A percentile compares a stretch with the other conserved stretches of the same genome.
Conservation (phyloP, 169 alveolate species). For the Condylostoma magnum region DNA sequence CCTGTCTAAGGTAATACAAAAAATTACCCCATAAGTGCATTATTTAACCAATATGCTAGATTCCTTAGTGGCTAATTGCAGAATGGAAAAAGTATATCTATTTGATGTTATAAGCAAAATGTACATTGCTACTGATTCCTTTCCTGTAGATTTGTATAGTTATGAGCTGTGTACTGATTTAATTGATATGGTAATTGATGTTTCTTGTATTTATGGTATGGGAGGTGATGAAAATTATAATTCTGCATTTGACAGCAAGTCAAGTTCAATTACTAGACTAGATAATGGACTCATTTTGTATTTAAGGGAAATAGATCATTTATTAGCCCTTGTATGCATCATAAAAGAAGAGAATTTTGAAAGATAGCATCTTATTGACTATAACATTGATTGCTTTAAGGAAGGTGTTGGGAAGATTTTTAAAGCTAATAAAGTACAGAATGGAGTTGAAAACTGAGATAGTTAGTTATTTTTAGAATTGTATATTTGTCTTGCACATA, state of each 20-base stretch:
- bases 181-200: slow-evolving; percentile 88
- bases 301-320: slow-evolving; percentile 74
- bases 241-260: slow-evolving; percentile 59
- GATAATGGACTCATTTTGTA: slow-evolving; percentile 71
- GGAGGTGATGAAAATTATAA: slow-evolving; percentile 56
- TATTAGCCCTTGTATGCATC: slow-evolving; percentile 78
- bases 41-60: slow-evolving; percentile 60
- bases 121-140: slow-evolving; percentile 82
- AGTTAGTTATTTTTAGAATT: no score
- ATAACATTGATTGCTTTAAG: slow-evolving; percentile 52
- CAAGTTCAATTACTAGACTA: slow-evolving; percentile 63
- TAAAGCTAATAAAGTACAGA: no score
- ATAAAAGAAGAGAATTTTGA: slow-evolving; percentile 83
- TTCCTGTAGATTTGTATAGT: slow-evolving; percentile 69
- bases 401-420: slow-evolving; percentile 22
- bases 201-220: slow-evolving; percentile 79
- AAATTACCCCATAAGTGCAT: slow-evolving; percentile 70
- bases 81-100: slow-evolving; percentile 85
- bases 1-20: slow-evolving; percentile 80
- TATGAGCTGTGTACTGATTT: slow-evolving; percentile 86
- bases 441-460: no score
- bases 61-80: slow-evolving; percentile 57
- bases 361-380: slow-evolving; percentile 78
- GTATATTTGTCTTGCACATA: no score
- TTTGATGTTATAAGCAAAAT: slow-evolving; percentile 82